Percentiles rank a stretch among this genome's conserved stretches.
These are phyloP conservation scores for Nepenthes alata DNA, from an alignment of 179 eudicot species.

Conservation along the genomic window DNA sequence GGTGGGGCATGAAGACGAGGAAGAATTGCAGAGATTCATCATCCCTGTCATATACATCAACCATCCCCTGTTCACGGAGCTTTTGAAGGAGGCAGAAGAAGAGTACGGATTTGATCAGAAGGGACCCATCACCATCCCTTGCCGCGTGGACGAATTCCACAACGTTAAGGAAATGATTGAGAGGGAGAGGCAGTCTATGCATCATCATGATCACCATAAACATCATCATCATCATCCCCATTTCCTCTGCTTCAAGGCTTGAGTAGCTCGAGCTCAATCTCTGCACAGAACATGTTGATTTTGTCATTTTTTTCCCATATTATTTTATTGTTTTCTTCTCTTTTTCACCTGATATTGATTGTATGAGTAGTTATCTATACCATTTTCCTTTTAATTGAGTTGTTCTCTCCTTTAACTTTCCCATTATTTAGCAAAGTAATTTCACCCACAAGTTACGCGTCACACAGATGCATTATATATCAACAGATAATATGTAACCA, in stretches of 20 bases:
- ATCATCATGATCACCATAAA: conserved; percentile 6
- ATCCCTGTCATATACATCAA: conserved; percentile 59
- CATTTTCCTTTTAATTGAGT: no score
- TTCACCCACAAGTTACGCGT: no score
- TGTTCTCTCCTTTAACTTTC: no score
- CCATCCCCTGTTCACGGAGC: conserved; percentile 56
- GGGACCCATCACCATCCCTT: conserved; percentile 44
- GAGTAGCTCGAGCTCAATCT: conserved; percentile 5
- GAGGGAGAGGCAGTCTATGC: conserved; percentile 27
- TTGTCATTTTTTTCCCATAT: no score
- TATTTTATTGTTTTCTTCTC: no score
- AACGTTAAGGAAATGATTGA: conserved; percentile 49
- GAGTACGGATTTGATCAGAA: conserved; percentile 74
- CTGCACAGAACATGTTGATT: no score
- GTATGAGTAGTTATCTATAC: no score
- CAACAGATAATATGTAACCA: no score
- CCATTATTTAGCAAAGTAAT: no score
- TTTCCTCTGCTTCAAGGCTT: conserved; percentile 62
- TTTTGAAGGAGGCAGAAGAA: conserved; percentile 75
- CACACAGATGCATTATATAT: no score
- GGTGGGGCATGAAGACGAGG: conserved; percentile 70
- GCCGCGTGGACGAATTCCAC: conserved; percentile 60
- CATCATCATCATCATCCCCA: conserved; percentile 22
- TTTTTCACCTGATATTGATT: no score
- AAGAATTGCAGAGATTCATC: conserved; percentile 42